These are phyloP conservation scores for Leishmania mexicana DNA, from an alignment of 208 protist genomes.

Conservation along the genomic window DNA sequence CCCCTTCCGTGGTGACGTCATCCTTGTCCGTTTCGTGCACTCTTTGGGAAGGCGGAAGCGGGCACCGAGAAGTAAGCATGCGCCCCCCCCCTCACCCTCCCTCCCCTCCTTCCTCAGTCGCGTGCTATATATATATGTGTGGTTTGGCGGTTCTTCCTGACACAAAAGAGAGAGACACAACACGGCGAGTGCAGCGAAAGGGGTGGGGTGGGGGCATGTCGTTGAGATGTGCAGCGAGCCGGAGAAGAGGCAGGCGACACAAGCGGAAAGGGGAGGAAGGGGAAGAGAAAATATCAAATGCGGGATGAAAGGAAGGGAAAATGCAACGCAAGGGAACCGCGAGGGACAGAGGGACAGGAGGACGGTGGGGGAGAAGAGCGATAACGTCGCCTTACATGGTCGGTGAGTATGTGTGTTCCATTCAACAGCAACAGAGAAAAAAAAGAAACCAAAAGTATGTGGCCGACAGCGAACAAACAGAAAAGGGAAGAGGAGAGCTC, in stretches of 20 bases:
- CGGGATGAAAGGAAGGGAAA: too few relatives aligned
- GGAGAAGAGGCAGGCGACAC: background rate
- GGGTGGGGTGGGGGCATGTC: background rate
- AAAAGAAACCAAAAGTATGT: constrained; percentile 7
- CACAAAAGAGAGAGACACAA: background rate
- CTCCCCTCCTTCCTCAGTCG: background rate
- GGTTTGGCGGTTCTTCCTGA: background rate
- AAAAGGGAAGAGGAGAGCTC: background rate
- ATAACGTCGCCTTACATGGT: background rate
- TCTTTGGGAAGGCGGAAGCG: background rate
- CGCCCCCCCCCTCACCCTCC: too few relatives aligned
- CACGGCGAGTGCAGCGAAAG: background rate
- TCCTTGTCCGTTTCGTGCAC: background rate
- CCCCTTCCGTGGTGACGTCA: background rate
- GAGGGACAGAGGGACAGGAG: too few relatives aligned
- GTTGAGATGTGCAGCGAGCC: background rate
- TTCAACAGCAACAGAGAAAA: background rate
- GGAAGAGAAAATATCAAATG: background rate
- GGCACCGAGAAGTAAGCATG: too few relatives aligned
- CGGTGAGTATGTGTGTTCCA: background rate
- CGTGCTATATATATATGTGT: background rate
- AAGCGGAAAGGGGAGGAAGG: background rate
- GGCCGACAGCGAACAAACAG: background rate
- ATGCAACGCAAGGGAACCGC: too few relatives aligned
- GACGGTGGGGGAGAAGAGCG: too few relatives aligned